Base-by-base conservation (phyloP, 2,329 filamentous ascomycete species). In the Dactylellina haptotyla region DNA sequence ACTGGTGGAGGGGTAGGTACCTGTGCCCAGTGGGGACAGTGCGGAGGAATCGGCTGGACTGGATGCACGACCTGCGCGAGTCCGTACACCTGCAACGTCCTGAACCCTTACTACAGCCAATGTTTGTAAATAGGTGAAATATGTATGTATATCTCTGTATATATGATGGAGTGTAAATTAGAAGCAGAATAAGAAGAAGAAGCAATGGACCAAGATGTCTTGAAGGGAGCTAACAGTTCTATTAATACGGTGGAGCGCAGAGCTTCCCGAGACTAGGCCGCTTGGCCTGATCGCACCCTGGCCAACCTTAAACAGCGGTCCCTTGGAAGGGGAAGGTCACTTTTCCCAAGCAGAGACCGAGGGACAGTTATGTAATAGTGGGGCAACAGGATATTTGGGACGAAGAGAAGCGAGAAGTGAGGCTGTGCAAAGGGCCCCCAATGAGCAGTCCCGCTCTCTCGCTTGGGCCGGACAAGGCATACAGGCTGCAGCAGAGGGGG, bases 31-130 rank as follows among this genome's bases (percentile, higher is more conserved):
- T 72, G 59, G 59, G 45, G 18, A 4, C 67, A 72, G 37, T 72
- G 79, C 54, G 78, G 78, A 54, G 79, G 79, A 18, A 66, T 64
- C 12, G 66, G 65, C 16, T 80, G 76, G 76, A 77, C 63, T 48
- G 79, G 79, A 30, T 75, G 77, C n/a, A 80, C 76, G 10, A 76
- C 75, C 28, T 80, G 78, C 57, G 76, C 77, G 23, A 75, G 77
- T 25, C 78, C 77, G 53, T 78, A 75, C 28, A 76, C 69, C 26
- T 80, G 79, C 43, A 76, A 75, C 12, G 48, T 72, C 18, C 39
- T 69, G 46, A 64, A 79, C 9, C 54, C 58, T 18, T 77, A 67
- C 41, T 75, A 76, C 53, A 74, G 23, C 10, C 75, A 75, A 32
- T 77, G 72, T 56, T 58, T 73, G 30, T 71, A 71, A 30, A 43